phyloP scores from a whole-genome alignment of 108 stramenopile species.

The Cafeteria roenbergensis region DNA sequence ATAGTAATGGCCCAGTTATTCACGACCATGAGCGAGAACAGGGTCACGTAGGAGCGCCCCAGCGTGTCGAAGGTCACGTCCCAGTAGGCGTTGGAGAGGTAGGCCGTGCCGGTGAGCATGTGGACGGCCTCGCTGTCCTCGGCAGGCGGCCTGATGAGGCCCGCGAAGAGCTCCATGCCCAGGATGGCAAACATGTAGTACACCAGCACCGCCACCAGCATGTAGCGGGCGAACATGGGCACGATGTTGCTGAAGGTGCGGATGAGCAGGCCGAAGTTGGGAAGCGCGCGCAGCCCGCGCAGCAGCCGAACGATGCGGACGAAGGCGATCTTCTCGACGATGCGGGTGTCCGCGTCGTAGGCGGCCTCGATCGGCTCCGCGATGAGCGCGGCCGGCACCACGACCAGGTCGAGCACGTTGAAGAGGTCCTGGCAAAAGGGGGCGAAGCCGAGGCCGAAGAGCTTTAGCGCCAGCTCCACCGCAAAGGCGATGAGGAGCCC shows the following conservation, averaged over 20 bases:
- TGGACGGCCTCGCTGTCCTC: background rate
- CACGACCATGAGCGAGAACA: slow-evolving; percentile 20
- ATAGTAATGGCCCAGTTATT: slow-evolving; percentile 18
- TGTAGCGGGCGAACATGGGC: background rate
- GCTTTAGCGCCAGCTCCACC: slow-evolving; percentile 2
- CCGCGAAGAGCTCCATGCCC: slow-evolving; percentile 11
- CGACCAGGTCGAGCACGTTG: slow-evolving; percentile 8
- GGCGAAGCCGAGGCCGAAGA: background rate
- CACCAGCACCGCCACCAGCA: slow-evolving; percentile 6
- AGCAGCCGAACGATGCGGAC: slow-evolving; percentile 12
- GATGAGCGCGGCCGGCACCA: background rate
- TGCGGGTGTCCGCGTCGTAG: background rate
- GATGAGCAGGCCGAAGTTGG: slow-evolving; percentile 4
- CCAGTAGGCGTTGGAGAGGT: background rate
- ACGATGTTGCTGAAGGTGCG: background rate
- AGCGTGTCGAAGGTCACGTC: slow-evolving; percentile 9
- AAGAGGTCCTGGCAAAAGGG: slow-evolving; percentile 6
- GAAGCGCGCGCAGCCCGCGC: slow-evolving; percentile 1
- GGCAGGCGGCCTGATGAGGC: background rate
- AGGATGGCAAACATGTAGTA: slow-evolving; percentile 13
- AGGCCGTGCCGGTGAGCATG: background rate
- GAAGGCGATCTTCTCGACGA: slow-evolving; percentile 2
- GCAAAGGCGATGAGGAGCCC: slow-evolving; percentile 1
- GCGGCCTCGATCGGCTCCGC: background rate
- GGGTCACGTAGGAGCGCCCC: background rate